Evolutionary conservation across 2,329 filamentous ascomycete species (phyloP).

Genomic region (Aspergillus neotritici): DNA sequence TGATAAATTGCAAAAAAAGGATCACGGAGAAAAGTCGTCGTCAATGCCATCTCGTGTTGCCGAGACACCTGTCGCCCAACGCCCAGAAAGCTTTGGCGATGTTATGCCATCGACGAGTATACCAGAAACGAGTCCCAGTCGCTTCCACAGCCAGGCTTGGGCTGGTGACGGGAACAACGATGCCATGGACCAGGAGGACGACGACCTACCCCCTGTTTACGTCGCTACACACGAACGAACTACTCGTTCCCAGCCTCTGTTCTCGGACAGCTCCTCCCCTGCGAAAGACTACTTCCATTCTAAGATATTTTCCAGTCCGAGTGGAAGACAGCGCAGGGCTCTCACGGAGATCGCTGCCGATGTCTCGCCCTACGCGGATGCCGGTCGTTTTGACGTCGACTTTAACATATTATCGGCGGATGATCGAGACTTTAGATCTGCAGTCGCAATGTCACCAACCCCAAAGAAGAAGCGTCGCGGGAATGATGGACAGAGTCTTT

Average conservation of each 20-base stretch:
- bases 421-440: conserved; percentile 35
- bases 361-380: conserved; percentile 34
- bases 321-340: conserved; percentile 31
- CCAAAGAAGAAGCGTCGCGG: conserved; percentile 35
- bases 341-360: conserved; percentile 41
- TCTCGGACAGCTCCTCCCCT: conserved; percentile 20
- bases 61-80: conserved; percentile 35
- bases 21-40: conserved; percentile 25
- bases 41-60: conserved; percentile 37
- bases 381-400: conserved; percentile 28
- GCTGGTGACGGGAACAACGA: conserved; percentile 20
- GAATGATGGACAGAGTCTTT: conserved; percentile 27
- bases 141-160: conserved; percentile 19
- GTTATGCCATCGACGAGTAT: conserved; percentile 30
- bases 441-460: conserved; percentile 29
- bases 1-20: conserved; percentile 8
- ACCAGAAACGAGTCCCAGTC: conserved; percentile 35
- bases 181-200: conserved; percentile 30
- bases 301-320: conserved; percentile 36
- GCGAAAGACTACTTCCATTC: conserved; percentile 20
- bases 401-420: conserved; percentile 37
- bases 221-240: conserved; percentile 14
- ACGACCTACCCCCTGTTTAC: conserved; percentile 32
- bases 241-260: conserved; percentile 17
- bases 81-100: conserved; percentile 18